Conservation (phyloP, 2,329 filamentous ascomycete genomes). For the Scortechinia acanthostroma region DNA sequence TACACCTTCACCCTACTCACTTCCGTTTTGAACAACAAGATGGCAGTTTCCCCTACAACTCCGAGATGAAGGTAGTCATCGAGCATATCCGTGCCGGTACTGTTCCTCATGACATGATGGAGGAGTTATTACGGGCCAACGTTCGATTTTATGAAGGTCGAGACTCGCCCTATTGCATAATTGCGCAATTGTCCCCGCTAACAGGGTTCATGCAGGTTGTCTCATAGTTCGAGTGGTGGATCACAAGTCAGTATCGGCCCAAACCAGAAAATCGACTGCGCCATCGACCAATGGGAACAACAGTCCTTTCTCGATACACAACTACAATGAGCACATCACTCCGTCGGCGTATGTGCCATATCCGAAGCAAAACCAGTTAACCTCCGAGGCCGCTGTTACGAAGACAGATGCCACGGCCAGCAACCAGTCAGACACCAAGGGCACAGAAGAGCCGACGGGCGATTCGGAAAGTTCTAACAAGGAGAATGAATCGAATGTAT, state of each 20-base stretch:
- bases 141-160: constrained; percentile 85
- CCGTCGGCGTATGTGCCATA: constrained; percentile 80
- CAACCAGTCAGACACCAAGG: constrained; percentile 5
- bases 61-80: constrained; percentile 76
- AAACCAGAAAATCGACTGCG: constrained; percentile 48
- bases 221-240: constrained; percentile 92
- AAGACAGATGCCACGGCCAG: constrained; percentile 11
- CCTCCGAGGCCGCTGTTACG: constrained; percentile 6
- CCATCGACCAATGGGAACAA: constrained; percentile 49
- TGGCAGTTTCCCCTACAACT: constrained; percentile 84
- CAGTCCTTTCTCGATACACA: constrained; percentile 78
- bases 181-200: constrained; percentile 3
- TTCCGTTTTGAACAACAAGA: constrained; percentile 93
- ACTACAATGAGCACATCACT: constrained; percentile 82
- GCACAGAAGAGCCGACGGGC: constrained; percentile 9
- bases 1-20: constrained; percentile 79
- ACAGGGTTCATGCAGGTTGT: constrained; percentile 53
- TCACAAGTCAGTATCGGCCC: constrained; percentile 58
- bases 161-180: too few relatives aligned
- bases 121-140: constrained; percentile 64
- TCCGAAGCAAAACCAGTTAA: constrained; percentile 39
- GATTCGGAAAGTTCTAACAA: constrained; percentile 15
- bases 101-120: constrained; percentile 81
- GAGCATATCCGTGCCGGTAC: constrained; percentile 72
- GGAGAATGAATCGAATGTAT: constrained; percentile 18